Conservation (phyloP, 331 rosid species). For the Quercus phellos region DNA sequence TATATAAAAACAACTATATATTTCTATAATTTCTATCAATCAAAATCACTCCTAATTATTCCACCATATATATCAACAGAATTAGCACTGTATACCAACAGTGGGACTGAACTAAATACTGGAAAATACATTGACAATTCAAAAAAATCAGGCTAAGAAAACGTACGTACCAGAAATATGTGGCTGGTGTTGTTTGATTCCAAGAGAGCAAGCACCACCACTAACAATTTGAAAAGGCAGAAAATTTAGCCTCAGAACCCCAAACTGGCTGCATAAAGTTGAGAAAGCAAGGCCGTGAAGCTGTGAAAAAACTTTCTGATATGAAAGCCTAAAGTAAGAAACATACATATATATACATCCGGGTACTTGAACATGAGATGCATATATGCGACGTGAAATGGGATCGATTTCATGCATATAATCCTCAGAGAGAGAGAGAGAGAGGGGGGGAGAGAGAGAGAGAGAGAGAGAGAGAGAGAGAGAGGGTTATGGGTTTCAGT, state of each 20-base stretch:
- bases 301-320: constrained; percentile 16
- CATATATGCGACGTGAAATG: constrained; percentile 20
- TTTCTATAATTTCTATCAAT: constrained; percentile 6
- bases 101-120: background rate
- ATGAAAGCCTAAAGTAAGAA: constrained; percentile 22
- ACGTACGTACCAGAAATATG: constrained; percentile 40
- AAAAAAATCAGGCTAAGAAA: background rate
- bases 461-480: background rate
- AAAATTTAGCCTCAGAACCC: constrained; percentile 16
- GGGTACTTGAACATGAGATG: constrained; percentile 29
- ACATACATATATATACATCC: constrained; percentile 17
- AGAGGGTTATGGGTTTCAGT: constrained; percentile 11
- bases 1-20: background rate
- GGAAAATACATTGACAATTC: constrained; percentile 6
- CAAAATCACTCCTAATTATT: constrained; percentile 8
- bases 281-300: constrained; percentile 22
- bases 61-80: background rate
- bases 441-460: background rate
- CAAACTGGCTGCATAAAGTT: constrained; percentile 22
- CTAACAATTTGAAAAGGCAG: constrained; percentile 22
- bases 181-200: constrained; percentile 17
- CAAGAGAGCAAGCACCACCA: constrained; percentile 23
- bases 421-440: constrained; percentile 20
- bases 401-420: constrained; percentile 41
- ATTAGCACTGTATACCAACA: constrained; percentile 11